Base-by-base conservation (phyloP, 2,329 filamentous ascomycete genomes). In the Aspergillus unguis region DNA sequence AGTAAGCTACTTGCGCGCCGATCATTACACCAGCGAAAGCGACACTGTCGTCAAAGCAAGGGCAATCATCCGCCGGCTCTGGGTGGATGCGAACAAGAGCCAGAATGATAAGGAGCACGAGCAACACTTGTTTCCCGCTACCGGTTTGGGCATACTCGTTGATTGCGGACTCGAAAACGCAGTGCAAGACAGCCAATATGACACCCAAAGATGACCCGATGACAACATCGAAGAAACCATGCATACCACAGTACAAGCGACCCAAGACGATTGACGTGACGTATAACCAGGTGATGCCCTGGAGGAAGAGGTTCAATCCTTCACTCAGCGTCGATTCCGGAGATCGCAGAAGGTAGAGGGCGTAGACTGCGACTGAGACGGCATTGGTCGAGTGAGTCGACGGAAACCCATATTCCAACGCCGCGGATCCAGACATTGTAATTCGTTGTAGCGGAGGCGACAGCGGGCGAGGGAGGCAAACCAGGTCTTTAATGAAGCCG, bases 361-460 rank as follows among this genome's bases (percentile, higher is more conserved):
- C 85, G 69, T 96, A 96, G 4, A 95, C 81, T 33, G 91, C 90
- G 11, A 97, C 92, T 0, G 92, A 96, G 5, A 97, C 88, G 2
- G 94, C 94, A 70, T 99, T 99, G 44, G 94, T 94, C 10, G 92
- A 96, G 70, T 99, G 94, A 0, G 94, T 97, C 6, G 92, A 96
- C 0, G 94, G 94, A 63, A 97, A 97, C 23, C 94, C 94, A 68
- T 99, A 99, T 68, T 99, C 94, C 50, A 99, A 81, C 7, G 92
- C 91, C 3, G 90, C 92, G 4, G 90, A 96, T 3, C 92, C 92
- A 46, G 92, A 97, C 92, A 96, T 96, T 60, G 92, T 96, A 69
- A 99, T 97, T 48, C 94, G 85, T 54, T 95, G 86, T 11, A 99
- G 80, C 1, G 94, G 94, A 23, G 94, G 94, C 3, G 92, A 96